Evolutionary conservation across 2,329 filamentous ascomycete species (phyloP).

Genomic region (Teratosphaeria epicoccoides): DNA sequence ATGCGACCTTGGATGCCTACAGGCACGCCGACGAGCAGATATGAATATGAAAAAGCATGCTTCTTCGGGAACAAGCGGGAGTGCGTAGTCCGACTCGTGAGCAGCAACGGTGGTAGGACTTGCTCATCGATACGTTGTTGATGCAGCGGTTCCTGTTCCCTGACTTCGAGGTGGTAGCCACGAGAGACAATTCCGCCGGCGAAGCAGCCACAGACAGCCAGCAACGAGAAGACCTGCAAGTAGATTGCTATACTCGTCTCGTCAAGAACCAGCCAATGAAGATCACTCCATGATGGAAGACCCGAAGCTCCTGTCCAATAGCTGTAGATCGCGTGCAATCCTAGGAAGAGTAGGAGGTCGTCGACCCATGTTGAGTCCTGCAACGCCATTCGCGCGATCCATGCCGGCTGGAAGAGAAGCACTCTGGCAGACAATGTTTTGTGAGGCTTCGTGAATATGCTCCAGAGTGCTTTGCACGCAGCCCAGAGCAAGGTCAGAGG

Average conservation of each 20-base stretch:
- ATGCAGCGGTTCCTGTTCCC: slow-evolving; percentile 7
- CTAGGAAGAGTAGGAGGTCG: slow-evolving; percentile 18
- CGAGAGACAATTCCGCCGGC: slow-evolving; percentile 22
- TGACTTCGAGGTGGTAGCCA: slow-evolving; percentile 13
- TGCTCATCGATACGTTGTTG: slow-evolving; percentile 22
- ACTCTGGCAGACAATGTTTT: slow-evolving; percentile 20
- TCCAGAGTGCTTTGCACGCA: slow-evolving; percentile 20
- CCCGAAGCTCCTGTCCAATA: slow-evolving; percentile 17
- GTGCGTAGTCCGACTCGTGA: slow-evolving; percentile 57
- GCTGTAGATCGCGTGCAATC: slow-evolving; percentile 15
- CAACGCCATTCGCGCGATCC: slow-evolving; percentile 15
- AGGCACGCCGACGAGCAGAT: slow-evolving; percentile 58
- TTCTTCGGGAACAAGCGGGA: slow-evolving; percentile 55
- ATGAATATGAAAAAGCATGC: slow-evolving; percentile 60
- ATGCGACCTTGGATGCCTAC: slow-evolving; percentile 49
- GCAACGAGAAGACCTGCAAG: slow-evolving; percentile 17
- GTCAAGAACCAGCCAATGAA: slow-evolving; percentile 7
- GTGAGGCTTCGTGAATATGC: slow-evolving; percentile 21
- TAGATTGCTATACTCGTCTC: slow-evolving; percentile 16
- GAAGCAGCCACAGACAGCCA: slow-evolving; percentile 18
- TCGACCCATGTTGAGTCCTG: slow-evolving; percentile 16
- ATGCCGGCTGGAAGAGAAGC: slow-evolving; percentile 23
- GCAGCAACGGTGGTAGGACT: slow-evolving; percentile 41
- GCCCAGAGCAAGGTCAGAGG: slow-evolving; percentile 16
- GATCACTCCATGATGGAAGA: slow-evolving; percentile 4